A percentile compares a stretch with the other conserved stretches of the same genome.
These are phyloP conservation scores for Plasmodium vivax DNA, from an alignment of 169 alveolate genomes.

Conservation along the genomic window DNA sequence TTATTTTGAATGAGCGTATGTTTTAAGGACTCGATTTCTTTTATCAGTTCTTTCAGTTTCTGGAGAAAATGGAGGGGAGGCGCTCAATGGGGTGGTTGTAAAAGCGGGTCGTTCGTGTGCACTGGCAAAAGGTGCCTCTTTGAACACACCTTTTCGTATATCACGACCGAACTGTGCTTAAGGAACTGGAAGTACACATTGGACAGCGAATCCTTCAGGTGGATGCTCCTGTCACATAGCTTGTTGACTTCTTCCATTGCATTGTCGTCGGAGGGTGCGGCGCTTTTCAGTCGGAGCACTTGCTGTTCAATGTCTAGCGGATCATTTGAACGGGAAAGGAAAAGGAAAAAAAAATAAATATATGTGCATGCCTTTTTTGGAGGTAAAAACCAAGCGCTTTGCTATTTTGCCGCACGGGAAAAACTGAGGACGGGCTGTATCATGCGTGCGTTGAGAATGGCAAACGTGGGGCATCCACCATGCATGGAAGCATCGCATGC, in stretches of 20 bases:
- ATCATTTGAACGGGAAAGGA: background rate
- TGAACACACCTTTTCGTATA: conserved; percentile 47
- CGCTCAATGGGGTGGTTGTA: background rate
- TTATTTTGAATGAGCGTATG: conserved; percentile 21
- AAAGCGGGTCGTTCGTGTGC: background rate
- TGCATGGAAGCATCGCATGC: background rate
- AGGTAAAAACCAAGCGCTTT: background rate
- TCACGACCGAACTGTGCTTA: conserved; percentile 60
- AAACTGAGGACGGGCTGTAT: background rate
- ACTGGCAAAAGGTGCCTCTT: background rate
- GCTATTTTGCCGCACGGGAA: background rate
- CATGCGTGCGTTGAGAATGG: background rate
- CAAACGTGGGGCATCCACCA: background rate
- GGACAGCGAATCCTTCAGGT: conserved; percentile 37
- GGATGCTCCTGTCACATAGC: conserved; percentile 12
- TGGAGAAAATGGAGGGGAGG: background rate
- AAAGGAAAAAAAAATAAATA: background rate
- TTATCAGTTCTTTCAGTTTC: conserved; percentile 69
- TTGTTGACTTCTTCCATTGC: conserved; percentile 33
- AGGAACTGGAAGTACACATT: conserved; percentile 52
- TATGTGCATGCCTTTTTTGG: background rate
- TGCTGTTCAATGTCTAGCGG: conserved; percentile 53
- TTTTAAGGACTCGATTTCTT: conserved; percentile 63
- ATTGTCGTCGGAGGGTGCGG: background rate
- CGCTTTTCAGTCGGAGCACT: background rate